Base-by-base conservation (phyloP, 1,284 basidiomycete species). In the Schizopora paradoxa region DNA sequence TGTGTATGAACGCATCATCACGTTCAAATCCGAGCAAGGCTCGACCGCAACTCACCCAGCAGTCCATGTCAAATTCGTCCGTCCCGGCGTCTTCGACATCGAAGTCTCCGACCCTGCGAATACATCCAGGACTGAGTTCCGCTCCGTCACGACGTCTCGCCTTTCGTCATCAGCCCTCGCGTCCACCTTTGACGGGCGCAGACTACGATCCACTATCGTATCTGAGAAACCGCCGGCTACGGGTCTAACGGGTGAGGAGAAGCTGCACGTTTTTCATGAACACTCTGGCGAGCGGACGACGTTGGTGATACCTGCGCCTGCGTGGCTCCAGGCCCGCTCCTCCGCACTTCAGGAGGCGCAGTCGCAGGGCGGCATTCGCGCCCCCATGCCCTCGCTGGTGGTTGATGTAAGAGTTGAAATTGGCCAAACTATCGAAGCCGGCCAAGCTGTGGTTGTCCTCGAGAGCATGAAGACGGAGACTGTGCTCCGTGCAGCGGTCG, bases 401-500 rank as follows among this genome's bases (percentile, higher is more conserved):
- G 91, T 95, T 3, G 91, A 95, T 52, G 83, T 94, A 39, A 76
- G 77, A 36, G 90, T 93, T 19, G 70, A 70, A 48, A 67, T 76
- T 2, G 92, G 91, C 0, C 83, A 93, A 47, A 66, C 63, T 29
- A 86, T 95, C n/a, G 77, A 81, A 61, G 79, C 77, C 61, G 90
- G 89, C 0, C 84, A 93, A 59, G 79, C 78, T 6, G 72, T 91
- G 8, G 81, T 92, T 23, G 81, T 95, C 16, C 66, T 95, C 55
- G 92, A 95, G 69, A 93, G 90, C 58, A 96, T 95, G 92, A 96
- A 96, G 77, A 94, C 90, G 53, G 91, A 93, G 69, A 94, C 87
- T 41, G 87, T 88, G 34, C 62, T 96, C 56, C 74, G 90, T 48
- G 80, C 88, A 8, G 73, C 77, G 46, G 69, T 70, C 4, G 69